phyloP scores from a whole-genome alignment of 495 filamentous ascomycete species.

The Pyrenula massariospora region DNA sequence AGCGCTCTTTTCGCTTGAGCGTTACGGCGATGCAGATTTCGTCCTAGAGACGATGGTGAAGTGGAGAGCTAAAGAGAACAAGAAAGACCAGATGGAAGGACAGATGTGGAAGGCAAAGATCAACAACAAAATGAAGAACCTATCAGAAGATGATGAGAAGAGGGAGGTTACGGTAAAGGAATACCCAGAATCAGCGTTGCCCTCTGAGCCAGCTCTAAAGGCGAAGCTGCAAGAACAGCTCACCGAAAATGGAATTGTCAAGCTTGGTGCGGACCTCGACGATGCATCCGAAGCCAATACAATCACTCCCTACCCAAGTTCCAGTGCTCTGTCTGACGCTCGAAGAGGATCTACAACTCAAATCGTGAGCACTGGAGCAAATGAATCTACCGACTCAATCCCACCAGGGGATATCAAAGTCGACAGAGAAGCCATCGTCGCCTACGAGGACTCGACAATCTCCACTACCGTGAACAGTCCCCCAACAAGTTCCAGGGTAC shows the following conservation, averaged over 20 bases:
- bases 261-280: background rate
- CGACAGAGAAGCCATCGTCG: background rate
- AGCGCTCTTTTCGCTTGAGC: slow-evolving; percentile 55
- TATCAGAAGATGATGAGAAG: slow-evolving; percentile 49
- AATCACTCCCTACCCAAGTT: slow-evolving; percentile 4
- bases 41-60: slow-evolving; percentile 57
- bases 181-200: slow-evolving; percentile 47
- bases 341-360: background rate
- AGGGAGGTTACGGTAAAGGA: slow-evolving; percentile 46
- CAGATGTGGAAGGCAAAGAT: slow-evolving; percentile 54
- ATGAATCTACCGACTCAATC: slow-evolving; percentile 6
- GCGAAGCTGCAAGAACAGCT: slow-evolving; percentile 20
- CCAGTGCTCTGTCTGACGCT: slow-evolving; percentile 5
- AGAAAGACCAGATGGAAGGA: slow-evolving; percentile 12
- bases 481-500: slow-evolving; percentile 40
- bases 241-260: slow-evolving; percentile 11
- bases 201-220: slow-evolving; percentile 24
- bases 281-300: background rate
- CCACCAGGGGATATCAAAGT: background rate
- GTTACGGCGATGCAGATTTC: slow-evolving; percentile 65
- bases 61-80: slow-evolving; percentile 50
- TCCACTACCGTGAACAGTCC: slow-evolving; percentile 20
- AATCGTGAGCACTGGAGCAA: background rate
- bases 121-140: slow-evolving; percentile 31
- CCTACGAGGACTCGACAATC: slow-evolving; percentile 5